These are phyloP conservation scores for Penicillium frequentans DNA, from an alignment of 2,329 filamentous ascomycete species.

Conservation along the genomic window DNA sequence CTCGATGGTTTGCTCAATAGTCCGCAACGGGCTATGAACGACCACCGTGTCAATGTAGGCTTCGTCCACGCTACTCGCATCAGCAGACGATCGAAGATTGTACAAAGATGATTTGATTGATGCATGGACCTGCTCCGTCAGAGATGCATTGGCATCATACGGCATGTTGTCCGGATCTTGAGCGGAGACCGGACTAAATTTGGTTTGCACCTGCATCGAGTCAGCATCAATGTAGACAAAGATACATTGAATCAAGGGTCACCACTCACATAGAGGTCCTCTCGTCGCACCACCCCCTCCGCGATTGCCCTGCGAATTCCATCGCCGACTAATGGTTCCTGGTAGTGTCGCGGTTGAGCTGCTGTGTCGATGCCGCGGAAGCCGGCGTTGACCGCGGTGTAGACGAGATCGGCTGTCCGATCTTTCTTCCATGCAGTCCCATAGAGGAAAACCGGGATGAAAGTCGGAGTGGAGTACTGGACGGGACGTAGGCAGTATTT, in stretches of 20 bases:
- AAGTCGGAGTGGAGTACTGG: constrained; percentile 22
- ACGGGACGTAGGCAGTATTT: constrained; percentile 28
- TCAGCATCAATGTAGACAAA: background rate
- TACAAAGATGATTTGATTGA: constrained; percentile 67
- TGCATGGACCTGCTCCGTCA: constrained; percentile 64
- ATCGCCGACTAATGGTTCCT: constrained; percentile 68
- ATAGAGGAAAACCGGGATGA: constrained; percentile 61
- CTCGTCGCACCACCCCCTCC: constrained; percentile 58
- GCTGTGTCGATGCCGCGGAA: constrained; percentile 77
- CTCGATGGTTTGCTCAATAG: constrained; percentile 54
- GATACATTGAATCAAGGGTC: background rate
- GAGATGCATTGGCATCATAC: constrained; percentile 59
- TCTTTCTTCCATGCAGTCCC: constrained; percentile 87
- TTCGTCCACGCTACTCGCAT: constrained; percentile 34
- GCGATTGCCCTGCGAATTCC: constrained; percentile 63
- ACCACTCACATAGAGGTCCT: constrained; percentile 63
- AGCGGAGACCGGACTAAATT: constrained; percentile 67
- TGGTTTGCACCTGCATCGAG: constrained; percentile 69
- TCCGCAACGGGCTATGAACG: constrained; percentile 58
- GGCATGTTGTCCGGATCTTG: constrained; percentile 64
- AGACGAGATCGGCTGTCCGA: constrained; percentile 65
- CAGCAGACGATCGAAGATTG: constrained; percentile 52
- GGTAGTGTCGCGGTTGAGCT: constrained; percentile 75
- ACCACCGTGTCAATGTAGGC: constrained; percentile 60
- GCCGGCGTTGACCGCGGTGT: constrained; percentile 65